These are phyloP conservation scores for Pestalotiopsis sp. DNA, from an alignment of 2,329 filamentous ascomycete genomes.

Conservation along the genomic window DNA sequence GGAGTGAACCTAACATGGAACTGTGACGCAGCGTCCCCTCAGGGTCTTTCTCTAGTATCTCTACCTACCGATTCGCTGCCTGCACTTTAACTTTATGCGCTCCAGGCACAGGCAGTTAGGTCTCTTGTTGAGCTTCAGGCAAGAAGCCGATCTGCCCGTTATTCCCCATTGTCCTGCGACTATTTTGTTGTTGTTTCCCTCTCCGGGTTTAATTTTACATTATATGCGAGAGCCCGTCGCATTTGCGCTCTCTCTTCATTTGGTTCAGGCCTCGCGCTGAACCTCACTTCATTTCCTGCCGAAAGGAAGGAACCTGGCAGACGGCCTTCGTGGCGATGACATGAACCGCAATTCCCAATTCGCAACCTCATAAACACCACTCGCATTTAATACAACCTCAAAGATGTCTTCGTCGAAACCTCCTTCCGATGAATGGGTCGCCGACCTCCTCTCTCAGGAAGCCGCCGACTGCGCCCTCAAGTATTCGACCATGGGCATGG, in stretches of 20 bases:
- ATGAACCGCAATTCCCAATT: not conserved
- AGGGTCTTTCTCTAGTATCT: not conserved
- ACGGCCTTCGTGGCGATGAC: not conserved
- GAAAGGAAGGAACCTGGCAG: not conserved
- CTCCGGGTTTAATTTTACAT: not conserved
- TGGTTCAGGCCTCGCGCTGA: not conserved
- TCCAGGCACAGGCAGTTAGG: too few relatives aligned
- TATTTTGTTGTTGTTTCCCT: not conserved
- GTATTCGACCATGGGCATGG: slow-evolving; percentile 73
- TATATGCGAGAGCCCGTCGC: not conserved
- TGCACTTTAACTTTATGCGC: too few relatives aligned
- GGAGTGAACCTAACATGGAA: not conserved
- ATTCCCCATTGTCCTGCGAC: not conserved
- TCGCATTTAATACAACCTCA: not conserved
- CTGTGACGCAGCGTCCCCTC: not conserved
- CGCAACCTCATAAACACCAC: not conserved
- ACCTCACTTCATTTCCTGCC: not conserved
- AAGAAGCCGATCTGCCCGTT: not conserved
- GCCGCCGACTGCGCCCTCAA: slow-evolving; percentile 71
- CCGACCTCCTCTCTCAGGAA: slow-evolving; percentile 76
- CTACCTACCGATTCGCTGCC: too few relatives aligned
- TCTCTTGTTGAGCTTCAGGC: not conserved
- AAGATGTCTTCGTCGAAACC: slow-evolving; percentile 33
- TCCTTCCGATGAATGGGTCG: slow-evolving; percentile 76
- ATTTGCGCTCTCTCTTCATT: not conserved